Base-by-base conservation (phyloP, 1,284 basidiomycete species). In the Cryptococcus floricola region DNA sequence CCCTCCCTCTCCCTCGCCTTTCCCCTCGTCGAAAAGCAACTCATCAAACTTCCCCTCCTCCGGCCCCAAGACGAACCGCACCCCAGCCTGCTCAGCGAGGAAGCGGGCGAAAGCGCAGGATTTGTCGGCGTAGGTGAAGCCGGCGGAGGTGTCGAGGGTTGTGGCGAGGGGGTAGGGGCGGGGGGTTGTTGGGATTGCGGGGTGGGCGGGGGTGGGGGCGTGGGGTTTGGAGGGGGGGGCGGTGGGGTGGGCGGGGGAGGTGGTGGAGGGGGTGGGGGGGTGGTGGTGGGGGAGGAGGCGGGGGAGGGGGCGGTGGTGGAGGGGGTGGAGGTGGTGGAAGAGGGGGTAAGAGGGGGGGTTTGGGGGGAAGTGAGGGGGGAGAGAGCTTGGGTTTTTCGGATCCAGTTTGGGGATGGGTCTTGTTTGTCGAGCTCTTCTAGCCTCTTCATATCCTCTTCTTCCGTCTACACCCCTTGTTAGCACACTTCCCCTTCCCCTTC, bases 91-190 rank as follows among this genome's bases (percentile, higher is more conserved):
- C 27, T 58, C 56, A 6, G 51, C 52, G 3, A 66, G 58, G 41
- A 62, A 60, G 18, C 60, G 41, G 16, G 58, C 64, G 54, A 54
- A 66, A 1, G 58, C 46, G 52, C 64, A 66, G 10, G 62, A 57
- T 52, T 61, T 63, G 55, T 66, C 64, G 4, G 64, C 64, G 9
- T 52, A 23, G 9, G 60, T 66, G 50, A 62, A 62, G 6, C 64
- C 64, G 4, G 60, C 64, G 23, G 58, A 54, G 23, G 54, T 64
- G 44, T 66, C 64, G 53, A 66, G 50, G 53, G 58, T 60, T 3
- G 60, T 56, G 16, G 59, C 48, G 5, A 58, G 44, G 8, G 44
- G 39, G 8, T 50, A 46, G 6, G 31, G 10, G 1, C 31, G 2
- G 23, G 23, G 19, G 19, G 19, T 2, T 1, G 23, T 23, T 2